Conservation (phyloP, 495 filamentous ascomycete species). For the Amorphotheca resinae region DNA sequence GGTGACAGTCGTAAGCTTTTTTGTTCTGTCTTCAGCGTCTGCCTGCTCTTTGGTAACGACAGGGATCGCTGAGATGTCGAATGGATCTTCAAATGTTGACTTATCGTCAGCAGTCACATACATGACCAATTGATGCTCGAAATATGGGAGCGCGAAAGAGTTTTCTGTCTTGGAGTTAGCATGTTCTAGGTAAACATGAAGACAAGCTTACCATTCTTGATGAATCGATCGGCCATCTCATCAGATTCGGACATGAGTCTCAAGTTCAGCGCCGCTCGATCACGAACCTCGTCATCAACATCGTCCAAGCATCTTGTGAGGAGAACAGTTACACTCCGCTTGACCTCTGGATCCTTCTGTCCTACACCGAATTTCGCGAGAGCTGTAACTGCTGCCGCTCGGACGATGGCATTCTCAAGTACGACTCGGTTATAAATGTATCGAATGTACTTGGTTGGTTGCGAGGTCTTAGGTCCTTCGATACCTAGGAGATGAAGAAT, state of each 20-base stretch:
- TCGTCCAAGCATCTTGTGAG: constrained; percentile 92
- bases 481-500: constrained; percentile 86
- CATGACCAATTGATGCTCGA: constrained; percentile 95
- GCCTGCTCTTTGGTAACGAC: constrained; percentile 92
- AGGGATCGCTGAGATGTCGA: constrained; percentile 85
- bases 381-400: constrained; percentile 90
- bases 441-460: constrained; percentile 96
- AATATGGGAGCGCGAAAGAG: constrained; percentile 88
- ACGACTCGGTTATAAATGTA: constrained; percentile 99
- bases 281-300: constrained; percentile 93
- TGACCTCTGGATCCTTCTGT: constrained; percentile 92
- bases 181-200: constrained; percentile 21
- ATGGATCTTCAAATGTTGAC: constrained; percentile 70
- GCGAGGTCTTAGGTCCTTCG: constrained; percentile 89
- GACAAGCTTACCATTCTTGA: constrained; percentile 70
- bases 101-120: constrained; percentile 88
- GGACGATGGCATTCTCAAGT: constrained; percentile 89
- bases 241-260: constrained; percentile 80
- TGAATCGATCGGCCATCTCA: constrained; percentile 68
- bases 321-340: constrained; percentile 84
- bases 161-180: constrained; percentile 35
- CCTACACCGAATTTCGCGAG: constrained; percentile 95
- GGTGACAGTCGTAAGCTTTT: constrained; percentile 85
- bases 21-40: constrained; percentile 89
- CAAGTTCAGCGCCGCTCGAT: constrained; percentile 87